Evolutionary conservation across 2,329 filamentous ascomycete genomes (phyloP), one percentile per base, ranked within the genome.

Genomic region (Neophaeococcomyces aloes): DNA sequence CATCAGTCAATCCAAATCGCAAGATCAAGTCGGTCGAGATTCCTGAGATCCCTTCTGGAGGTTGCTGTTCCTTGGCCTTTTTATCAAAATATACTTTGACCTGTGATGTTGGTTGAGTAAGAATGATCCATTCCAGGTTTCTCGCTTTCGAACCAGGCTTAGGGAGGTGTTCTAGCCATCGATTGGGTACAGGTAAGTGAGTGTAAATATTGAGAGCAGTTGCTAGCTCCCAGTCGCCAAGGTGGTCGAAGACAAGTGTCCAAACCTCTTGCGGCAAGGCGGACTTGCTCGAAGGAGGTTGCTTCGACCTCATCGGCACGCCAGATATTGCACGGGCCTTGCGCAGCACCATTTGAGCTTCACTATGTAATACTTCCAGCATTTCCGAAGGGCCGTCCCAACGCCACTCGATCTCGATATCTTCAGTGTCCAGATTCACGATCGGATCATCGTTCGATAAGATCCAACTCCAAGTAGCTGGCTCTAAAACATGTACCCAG

Each of bases 221-320:
- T 7, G 89, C 83, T 15, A 93, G 70, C 63, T 95, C 89, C 89
- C 89, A 96, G 61, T 96, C 89, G 33, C 79, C 79, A 0, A 87
- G 77, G 49, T 81, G 78, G 51, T 93, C 84, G 33, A 95, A 78
- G 37, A 96, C 83, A 45, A 89, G 82, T 25, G 82, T 82, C 86
- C 88, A 94, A 30, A 95, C 74, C 63, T 96, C 89, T 0, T 83
- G 78, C 0, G 89, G 89, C 1, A 96, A 68, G 6, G 57, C 57
- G 21, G 51, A 57, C 55, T 52, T 40, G 50, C 52, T 48, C 53
- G 53, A 46, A 48, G 51, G 19, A 35, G 57, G 48, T 13, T 37
- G 42, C 19, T 42, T 40, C 3, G 30, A 32, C n/a, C 71, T 64
- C 21, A 72, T 5, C 8, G 38, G 29, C 5, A 19, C 6, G 5